Evolutionary conservation across 176 grass and related monocot genomes (phyloP).

Genomic region (Juncus inflexus): DNA sequence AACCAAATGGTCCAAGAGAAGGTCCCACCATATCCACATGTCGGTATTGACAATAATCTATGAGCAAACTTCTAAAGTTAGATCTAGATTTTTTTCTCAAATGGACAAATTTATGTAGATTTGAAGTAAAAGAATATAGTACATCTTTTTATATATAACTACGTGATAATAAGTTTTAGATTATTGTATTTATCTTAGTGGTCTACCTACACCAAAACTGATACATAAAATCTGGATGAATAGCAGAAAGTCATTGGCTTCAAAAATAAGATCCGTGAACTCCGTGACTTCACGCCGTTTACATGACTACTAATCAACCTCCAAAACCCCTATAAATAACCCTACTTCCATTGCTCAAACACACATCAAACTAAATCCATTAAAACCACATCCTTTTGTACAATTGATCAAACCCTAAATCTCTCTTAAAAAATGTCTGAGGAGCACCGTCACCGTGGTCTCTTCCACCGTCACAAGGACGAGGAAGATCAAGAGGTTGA

Average conservation of each 20-base stretch:
- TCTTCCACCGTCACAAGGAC: slow-evolving; percentile 56
- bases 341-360: not conserved
- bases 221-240: not conserved
- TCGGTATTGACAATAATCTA: too few species aligned
- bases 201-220: not conserved
- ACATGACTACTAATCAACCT: not conserved
- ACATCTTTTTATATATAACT: too few species aligned
- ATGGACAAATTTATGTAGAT: too few species aligned
- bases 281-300: slow-evolving; percentile 36
- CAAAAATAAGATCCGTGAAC: slow-evolving; percentile 14
- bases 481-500: slow-evolving; percentile 20
- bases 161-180: too few species aligned
- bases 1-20: slow-evolving; percentile 9
- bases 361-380: slow-evolving; percentile 2
- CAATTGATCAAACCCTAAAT: slow-evolving; percentile 1
- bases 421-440: slow-evolving; percentile 36
- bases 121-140: too few species aligned
- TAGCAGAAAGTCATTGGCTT: slow-evolving; percentile 7
- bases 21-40: slow-evolving; percentile 10
- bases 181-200: too few species aligned
- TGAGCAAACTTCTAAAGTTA: too few species aligned
- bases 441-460: slow-evolving; percentile 49
- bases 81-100: too few species aligned
- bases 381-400: not conserved
- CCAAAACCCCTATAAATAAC: slow-evolving; percentile 26